Evolutionary conservation across 805 yeast species (phyloP), one percentile per base, ranked within the genome.

Genomic region (Suhomyces emberorum): DNA sequence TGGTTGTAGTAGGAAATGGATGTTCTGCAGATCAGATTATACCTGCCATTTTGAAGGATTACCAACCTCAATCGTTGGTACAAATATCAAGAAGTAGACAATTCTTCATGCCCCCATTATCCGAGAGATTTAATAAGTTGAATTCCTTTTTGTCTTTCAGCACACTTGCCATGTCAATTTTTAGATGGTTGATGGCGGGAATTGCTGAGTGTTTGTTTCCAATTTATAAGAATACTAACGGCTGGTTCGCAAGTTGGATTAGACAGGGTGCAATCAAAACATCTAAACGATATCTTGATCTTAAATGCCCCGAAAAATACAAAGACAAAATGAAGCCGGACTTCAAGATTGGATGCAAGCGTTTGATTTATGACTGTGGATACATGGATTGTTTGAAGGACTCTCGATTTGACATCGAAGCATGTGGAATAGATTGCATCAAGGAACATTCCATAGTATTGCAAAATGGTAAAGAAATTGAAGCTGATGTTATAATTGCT

Each of bases 11-110:
- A 19, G 72, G 72, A 11, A 63, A 63, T 45, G 72, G 72, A 2
- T 66, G 72, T 38, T 63, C 70, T 4, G 71, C 70, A 2, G 60
- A 57, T 15, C 71, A 66, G 41, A 51, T 65, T n/a, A 46, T 66
- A 11, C 71, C 72, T 6, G 61, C 60, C 0, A 38, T 66, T 20
- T 46, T 66, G 43, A 54, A 52, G 28, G 51, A 55, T 8, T 46
- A 51, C 37, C 50, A 46, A 3, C 57, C 53, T 9, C 42, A 53
- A 35, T 43, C 54, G 4, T 46, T 66, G 4, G 53, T 56, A 5
- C 72, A 66, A 43, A 34, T 65, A 7, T 54, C 58, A 18, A 51
- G 67, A 37, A 54, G 68, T 4, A 57, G 59, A 41, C 71, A 65
- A 43, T 63, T 58, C 46, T 55, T 66, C 30, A 48, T 59, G 57